Evolutionary conservation across 345 rosid species (phyloP).

Genomic region (Rhodamnia rubescens): DNA sequence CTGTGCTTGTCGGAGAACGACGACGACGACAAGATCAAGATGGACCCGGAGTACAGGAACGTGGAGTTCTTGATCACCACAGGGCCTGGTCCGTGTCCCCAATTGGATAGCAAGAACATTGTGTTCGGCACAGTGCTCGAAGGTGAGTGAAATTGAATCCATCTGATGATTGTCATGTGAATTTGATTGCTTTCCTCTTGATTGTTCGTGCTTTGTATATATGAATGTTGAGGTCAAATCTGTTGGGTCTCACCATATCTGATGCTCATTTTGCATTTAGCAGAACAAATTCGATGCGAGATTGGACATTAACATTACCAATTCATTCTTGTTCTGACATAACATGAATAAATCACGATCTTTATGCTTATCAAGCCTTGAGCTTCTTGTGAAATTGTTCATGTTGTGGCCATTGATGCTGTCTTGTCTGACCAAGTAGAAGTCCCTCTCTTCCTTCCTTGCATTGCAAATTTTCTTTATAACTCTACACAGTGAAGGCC

Average conservation of each 20-base stretch:
- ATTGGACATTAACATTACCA: not conserved
- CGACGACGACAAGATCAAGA: slow-evolving; percentile 61
- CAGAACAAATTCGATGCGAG: not conserved
- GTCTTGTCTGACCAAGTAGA: not conserved
- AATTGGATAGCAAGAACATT: slow-evolving; percentile 66
- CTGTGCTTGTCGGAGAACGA: slow-evolving; percentile 79
- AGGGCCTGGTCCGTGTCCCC: slow-evolving; percentile 85
- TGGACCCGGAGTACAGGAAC: slow-evolving; percentile 63
- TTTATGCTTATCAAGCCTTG: not conserved
- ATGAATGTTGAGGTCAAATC: too few species aligned
- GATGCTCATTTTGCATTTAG: too few species aligned
- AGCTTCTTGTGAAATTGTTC: not conserved
- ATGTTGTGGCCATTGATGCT: not conserved
- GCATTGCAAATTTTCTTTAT: not conserved
- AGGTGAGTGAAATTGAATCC: slow-evolving; percentile 27
- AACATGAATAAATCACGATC: not conserved
- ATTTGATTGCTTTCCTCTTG: not conserved
- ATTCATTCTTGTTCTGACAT: not conserved
- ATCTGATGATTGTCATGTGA: not conserved
- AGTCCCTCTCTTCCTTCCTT: not conserved
- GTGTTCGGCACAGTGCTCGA: slow-evolving; percentile 83
- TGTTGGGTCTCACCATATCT: not conserved
- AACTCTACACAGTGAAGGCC: not conserved
- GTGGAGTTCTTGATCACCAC: slow-evolving; percentile 88
- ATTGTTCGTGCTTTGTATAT: not conserved